Evolutionary conservation across 352 stramenopile species (phyloP), one percentile per base, ranked within the genome.

Genomic region (Pythium rhizo-oryzae): DNA sequence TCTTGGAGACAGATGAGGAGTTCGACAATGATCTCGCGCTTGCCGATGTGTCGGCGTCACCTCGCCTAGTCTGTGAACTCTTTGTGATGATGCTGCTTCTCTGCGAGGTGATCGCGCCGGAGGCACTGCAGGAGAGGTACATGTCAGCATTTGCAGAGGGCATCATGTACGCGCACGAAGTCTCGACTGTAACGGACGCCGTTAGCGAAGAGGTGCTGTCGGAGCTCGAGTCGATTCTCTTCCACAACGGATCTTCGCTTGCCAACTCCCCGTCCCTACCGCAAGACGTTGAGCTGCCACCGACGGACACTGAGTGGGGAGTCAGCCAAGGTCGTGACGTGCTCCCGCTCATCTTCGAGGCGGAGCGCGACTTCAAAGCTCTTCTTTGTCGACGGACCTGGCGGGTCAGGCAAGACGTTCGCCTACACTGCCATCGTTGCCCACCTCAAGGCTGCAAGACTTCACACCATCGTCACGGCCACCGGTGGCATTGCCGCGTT

Each of bases 321-420:
- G 6, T n/a, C 15, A 54, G 3, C 5, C 60, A 53, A 44, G 43
- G 16, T 23, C 6, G 15, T 24, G 60, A 67, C 35, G 60, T 60
- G n/a, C 15, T 67, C 7, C 50, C 24, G 19, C 4, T 33, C 1
- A 67, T 67, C 50, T 39, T 67, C 39, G 60, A 67, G 25, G 30
- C 60, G 9, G 60, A 67, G 16, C 25, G 60, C 60, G 35, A 41
- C 35, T 41, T 41, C 35, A 12, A 75, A 39, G 25, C 61, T 57
- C 62, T 80, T 59, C 78, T 59, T 75, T 62, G 44, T 79, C 19
- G 71, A 81, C 18, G 61, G 71, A 11, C 63, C 69, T 24, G 70
- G 75, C 21, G 70, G 73, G 1, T 79, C 65, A 9, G 72, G 73
- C 4, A 86, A 86, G 19, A 78, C 69, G 1, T 76, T 72, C 5